phyloP scores from a whole-genome alignment of 2,329 filamentous ascomycete species.

The Calonectria ilicicola region DNA sequence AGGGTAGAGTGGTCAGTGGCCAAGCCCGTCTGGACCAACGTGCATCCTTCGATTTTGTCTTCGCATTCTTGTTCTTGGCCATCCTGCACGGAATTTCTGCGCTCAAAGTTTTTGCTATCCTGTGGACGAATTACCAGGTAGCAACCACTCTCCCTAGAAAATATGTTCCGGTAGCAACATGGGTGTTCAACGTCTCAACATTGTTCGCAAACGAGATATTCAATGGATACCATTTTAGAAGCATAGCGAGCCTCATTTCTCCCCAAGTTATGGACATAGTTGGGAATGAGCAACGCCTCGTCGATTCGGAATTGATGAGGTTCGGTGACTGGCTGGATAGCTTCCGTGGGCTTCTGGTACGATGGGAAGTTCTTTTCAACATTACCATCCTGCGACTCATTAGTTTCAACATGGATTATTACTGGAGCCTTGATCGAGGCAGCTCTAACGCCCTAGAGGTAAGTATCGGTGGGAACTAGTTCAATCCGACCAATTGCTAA shows the following conservation, averaged over 20 bases:
- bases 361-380: conserved; percentile 99
- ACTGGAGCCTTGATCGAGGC: conserved; percentile 83
- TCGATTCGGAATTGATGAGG: conserved; percentile 60
- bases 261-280: conserved; percentile 49
- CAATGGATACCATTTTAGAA: conserved; percentile 79
- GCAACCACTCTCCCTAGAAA: conserved; percentile 77
- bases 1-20: conserved; percentile 53
- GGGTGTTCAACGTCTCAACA: conserved; percentile 88
- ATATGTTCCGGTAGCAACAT: conserved; percentile 81
- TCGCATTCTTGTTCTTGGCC: conserved; percentile 82
- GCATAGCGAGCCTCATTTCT: conserved; percentile 67
- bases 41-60: conserved; percentile 83
- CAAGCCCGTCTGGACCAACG: conserved; percentile 75
- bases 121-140: conserved; percentile 85
- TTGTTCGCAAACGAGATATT: conserved; percentile 92
- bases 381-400: conserved; percentile 92
- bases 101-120: conserved; percentile 83
- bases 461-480: conserved; percentile 50
- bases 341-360: conserved; percentile 83
- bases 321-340: conserved; percentile 82
- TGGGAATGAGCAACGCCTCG: conserved; percentile 24
- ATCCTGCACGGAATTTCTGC: conserved; percentile 88
- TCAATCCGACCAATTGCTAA: conserved; percentile 61
- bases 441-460: conserved; percentile 83
- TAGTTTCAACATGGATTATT: conserved; percentile 97